Conservation (phyloP, 2,329 filamentous ascomycete species). For the Penicillium sp. region DNA sequence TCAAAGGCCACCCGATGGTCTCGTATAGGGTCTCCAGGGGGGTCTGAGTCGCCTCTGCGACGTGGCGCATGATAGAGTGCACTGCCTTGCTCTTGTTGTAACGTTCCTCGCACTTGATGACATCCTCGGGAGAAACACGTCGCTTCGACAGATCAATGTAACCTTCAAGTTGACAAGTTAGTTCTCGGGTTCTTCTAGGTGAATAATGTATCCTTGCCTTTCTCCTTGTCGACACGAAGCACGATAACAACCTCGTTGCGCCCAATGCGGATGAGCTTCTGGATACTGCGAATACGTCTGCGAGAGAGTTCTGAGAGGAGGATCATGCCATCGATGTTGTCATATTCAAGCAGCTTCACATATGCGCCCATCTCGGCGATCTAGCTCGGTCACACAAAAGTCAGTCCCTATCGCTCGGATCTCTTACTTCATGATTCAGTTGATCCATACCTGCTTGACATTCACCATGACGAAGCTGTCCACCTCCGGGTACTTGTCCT, state of each 20-base stretch:
- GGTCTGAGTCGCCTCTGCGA: conserved; percentile 91
- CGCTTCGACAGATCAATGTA: conserved; percentile 99
- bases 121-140: conserved; percentile 94
- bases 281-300: conserved; percentile 97
- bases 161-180: conserved; percentile 47
- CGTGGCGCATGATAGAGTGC: conserved; percentile 97
- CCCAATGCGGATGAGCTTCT: conserved; percentile 97
- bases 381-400: conserved; percentile 43
- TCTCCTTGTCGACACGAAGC: conserved; percentile 98
- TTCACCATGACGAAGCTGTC: conserved; percentile 99
- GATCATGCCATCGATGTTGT: conserved; percentile 99
- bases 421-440: neutral
- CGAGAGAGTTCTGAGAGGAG: conserved; percentile 94
- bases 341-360: conserved; percentile 98
- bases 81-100: conserved; percentile 99
- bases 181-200: conserved; percentile 3
- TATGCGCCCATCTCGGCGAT: conserved; percentile 99
- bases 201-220: conserved; percentile 57
- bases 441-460: conserved; percentile 76
- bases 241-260: conserved; percentile 98
- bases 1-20: conserved; percentile 92
- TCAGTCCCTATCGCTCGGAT: conserved; percentile 12
- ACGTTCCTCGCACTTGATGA: conserved; percentile 96
- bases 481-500: conserved; percentile 97
- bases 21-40: conserved; percentile 96